phyloP scores from a whole-genome alignment of 2,329 filamentous ascomycete species.

The Juglanconis sp. region DNA sequence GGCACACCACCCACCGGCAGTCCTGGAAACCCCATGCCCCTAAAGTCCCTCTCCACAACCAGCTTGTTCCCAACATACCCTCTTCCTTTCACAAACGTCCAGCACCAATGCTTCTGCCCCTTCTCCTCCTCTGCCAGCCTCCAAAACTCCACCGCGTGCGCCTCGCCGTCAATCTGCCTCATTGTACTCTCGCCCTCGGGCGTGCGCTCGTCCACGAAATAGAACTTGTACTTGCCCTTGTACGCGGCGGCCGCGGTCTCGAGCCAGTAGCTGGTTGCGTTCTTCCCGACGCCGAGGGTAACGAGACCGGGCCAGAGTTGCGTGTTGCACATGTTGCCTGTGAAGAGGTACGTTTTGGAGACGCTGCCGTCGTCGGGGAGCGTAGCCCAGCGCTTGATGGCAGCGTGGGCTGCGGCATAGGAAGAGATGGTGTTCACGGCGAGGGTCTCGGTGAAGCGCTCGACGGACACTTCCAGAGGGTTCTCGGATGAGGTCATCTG shows the following conservation, averaged over 20 bases:
- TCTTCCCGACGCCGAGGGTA: constrained; percentile 6
- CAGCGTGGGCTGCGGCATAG: constrained; percentile 5
- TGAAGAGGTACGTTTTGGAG: constrained; percentile 7
- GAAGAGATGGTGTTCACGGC: constrained; percentile 2
- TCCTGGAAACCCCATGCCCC: neutral
- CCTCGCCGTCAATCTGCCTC: neutral
- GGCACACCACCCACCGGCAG: too few species aligned
- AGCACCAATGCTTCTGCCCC: constrained; percentile 10
- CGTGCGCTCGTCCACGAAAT: constrained; percentile 11
- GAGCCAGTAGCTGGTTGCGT: constrained; percentile 6
- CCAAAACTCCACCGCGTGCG: constrained; percentile 13
- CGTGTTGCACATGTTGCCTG: constrained; percentile 12
- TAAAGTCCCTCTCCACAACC: constrained; percentile 2
- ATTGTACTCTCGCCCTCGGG: neutral
- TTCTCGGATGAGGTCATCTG: neutral
- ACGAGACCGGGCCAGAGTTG: neutral
- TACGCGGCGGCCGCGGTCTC: constrained; percentile 10
- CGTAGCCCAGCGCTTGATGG: constrained; percentile 4
- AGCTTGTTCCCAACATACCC: constrained; percentile 3
- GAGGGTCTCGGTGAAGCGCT: constrained; percentile 1
- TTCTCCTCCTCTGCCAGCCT: constrained; percentile 7
- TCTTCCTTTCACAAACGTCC: constrained; percentile 9
- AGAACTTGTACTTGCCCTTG: constrained; percentile 2
- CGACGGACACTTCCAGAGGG: neutral
- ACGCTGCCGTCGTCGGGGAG: constrained; percentile 2